Evolutionary conservation across 2,329 filamentous ascomycete genomes (phyloP).

Genomic region (Alternaria atra): DNA sequence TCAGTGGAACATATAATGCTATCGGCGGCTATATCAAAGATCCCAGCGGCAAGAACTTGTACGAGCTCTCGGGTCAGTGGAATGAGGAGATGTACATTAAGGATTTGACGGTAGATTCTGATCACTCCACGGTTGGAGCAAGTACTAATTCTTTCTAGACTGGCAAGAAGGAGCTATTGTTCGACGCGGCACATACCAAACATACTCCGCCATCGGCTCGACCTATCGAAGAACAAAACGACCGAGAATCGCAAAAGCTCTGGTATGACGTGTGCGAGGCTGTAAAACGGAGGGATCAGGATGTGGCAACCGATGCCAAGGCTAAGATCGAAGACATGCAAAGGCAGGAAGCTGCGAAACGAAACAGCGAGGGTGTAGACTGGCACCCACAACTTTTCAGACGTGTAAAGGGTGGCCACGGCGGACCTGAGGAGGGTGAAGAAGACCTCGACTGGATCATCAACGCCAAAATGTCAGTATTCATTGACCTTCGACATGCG

Average conservation of each 20-base stretch:
- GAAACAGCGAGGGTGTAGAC: slow-evolving; percentile 79
- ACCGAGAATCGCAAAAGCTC: slow-evolving; percentile 86
- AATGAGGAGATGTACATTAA: slow-evolving; percentile 95
- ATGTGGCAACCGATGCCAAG: slow-evolving; percentile 91
- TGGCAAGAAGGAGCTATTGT: slow-evolving; percentile 86
- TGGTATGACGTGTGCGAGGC: slow-evolving; percentile 86
- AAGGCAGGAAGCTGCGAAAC: slow-evolving; percentile 83
- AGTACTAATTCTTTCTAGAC: slow-evolving; percentile 65
- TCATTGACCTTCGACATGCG: background rate
- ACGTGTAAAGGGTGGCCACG: slow-evolving; percentile 73
- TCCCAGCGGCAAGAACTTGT: slow-evolving; percentile 85
- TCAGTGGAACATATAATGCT: slow-evolving; percentile 94
- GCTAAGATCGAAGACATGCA: slow-evolving; percentile 95
- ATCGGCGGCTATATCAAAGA: slow-evolving; percentile 93
- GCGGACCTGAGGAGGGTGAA: slow-evolving; percentile 78
- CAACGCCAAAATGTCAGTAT: slow-evolving; percentile 78
- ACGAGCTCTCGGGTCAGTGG: slow-evolving; percentile 89
- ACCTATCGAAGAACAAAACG: slow-evolving; percentile 84
- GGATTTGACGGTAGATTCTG: slow-evolving; percentile 71
- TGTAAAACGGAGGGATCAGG: slow-evolving; percentile 85
- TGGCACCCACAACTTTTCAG: slow-evolving; percentile 92
- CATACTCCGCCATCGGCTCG: slow-evolving; percentile 77
- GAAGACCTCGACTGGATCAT: slow-evolving; percentile 96
- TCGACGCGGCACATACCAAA: slow-evolving; percentile 82
- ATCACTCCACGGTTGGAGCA: background rate